phyloP scores from a whole-genome alignment of 345 rosid species.

The Abelmoschus esculentus region DNA sequence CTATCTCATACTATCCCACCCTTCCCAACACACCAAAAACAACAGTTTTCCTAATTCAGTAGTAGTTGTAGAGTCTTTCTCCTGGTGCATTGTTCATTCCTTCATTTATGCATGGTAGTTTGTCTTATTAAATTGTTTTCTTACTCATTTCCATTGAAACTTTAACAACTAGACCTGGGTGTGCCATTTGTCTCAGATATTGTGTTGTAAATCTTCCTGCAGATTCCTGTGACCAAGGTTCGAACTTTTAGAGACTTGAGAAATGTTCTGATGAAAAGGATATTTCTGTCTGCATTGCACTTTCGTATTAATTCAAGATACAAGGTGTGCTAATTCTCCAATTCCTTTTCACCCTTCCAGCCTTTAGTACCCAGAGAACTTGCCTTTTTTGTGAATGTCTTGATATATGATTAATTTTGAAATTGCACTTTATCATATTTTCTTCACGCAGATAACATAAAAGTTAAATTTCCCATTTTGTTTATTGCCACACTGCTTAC shows the following conservation, averaged over 20 bases:
- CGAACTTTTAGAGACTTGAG: conserved; percentile 85
- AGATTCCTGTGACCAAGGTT: conserved; percentile 93
- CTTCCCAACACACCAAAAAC: neutral
- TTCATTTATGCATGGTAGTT: conserved; percentile 1
- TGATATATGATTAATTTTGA: conserved; percentile 4
- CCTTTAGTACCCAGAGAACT: neutral
- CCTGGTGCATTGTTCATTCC: too few species aligned
- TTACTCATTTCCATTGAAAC: neutral
- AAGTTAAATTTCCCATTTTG: neutral
- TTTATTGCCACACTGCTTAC: neutral
- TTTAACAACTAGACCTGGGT: neutral
- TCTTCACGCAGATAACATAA: neutral
- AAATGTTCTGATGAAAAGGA: conserved; percentile 93
- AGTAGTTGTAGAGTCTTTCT: too few species aligned
- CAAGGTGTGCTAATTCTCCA: conserved; percentile 47
- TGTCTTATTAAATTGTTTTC: neutral
- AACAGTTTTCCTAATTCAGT: neutral
- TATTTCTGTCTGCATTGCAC: conserved; percentile 96
- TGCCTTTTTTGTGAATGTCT: neutral
- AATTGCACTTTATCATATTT: neutral
- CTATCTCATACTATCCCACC: neutral
- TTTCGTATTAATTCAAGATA: conserved; percentile 95
- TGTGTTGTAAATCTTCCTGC: conserved; percentile 26
- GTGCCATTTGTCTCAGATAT: conserved; percentile 3
- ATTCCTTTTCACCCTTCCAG: neutral